A percentile compares a stretch with the other conserved stretches of the same genome.
Conservation (phyloP, 2,329 filamentous ascomycete species). For the Apiospora marii region DNA sequence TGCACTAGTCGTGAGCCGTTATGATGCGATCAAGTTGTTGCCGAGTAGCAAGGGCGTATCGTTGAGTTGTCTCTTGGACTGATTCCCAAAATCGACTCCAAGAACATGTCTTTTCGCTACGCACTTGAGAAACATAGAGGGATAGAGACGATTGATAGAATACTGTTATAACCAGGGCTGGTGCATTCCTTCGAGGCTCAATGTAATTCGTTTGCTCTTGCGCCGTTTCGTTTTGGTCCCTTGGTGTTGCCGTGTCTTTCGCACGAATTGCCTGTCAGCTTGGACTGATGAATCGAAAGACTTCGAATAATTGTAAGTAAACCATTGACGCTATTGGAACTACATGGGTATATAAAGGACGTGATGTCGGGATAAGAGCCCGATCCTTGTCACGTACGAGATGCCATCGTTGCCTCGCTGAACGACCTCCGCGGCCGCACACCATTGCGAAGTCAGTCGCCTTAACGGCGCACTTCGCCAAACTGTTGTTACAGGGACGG, state of each 20-base stretch:
- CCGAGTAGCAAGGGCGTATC: background rate
- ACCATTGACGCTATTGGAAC: background rate
- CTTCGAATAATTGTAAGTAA: background rate
- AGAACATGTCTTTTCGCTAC: background rate
- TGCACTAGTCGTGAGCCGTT: background rate
- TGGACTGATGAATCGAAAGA: too few relatives aligned
- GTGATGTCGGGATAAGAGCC: background rate
- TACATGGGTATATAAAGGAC: slow-evolving; percentile 9
- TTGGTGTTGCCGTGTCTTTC: background rate
- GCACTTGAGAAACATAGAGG: background rate
- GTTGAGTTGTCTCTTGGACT: too few relatives aligned
- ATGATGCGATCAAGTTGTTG: background rate
- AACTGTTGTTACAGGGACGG: slow-evolving; percentile 28
- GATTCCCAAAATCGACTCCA: background rate
- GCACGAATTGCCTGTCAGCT: background rate
- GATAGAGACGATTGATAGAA: background rate
- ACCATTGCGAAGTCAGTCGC: slow-evolving; percentile 25
- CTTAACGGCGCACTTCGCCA: background rate
- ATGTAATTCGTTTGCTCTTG: background rate
- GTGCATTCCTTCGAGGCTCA: background rate
- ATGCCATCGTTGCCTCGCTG: slow-evolving; percentile 41
- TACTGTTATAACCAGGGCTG: background rate
- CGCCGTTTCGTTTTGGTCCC: too few relatives aligned
- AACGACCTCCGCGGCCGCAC: slow-evolving; percentile 32
- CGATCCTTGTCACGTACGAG: slow-evolving; percentile 33